Evolutionary conservation across 805 yeast species (phyloP), one percentile per base, ranked within the genome.

Genomic region (Schwanniomyces pseudopolymorphus): DNA sequence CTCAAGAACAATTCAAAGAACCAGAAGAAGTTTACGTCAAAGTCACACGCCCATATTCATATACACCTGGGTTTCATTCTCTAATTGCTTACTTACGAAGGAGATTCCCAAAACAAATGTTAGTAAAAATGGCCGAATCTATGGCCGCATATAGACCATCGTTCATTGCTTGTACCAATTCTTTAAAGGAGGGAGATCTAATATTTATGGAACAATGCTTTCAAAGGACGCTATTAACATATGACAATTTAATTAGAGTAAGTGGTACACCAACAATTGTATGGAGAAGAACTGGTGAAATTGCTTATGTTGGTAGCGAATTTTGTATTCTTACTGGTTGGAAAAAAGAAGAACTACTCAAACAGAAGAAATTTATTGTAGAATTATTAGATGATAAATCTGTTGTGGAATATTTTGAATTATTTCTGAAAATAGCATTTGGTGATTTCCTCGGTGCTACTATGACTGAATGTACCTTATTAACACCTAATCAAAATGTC

Each of bases 181-280:
- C 94, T 4, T 68, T 92, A 31, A 88, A 91, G 47, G 96, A 89
- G 56, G 95, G 88, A 36, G 99, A 92, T 63, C 74, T 91, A 65
- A 87, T 92, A 2, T 92, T 92, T 60, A 89, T 94, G 86, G 99
- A 92, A 61, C 96, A 92, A 69, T 88, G 96, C 56, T 92, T 91
- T 69, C 98, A 92, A 65, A 72, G 99, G 39, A 90, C 98, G 0
- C 70, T 92, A 31, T 69, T 92, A 38, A 96, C 95, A 50, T 92
- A 90, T 63, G 91, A 89, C 49, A 87, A 85, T 63, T 87, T 88
- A 61, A 86, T 94, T 33, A 77, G 83, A 19, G 82, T 87, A 17
- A 82, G 89, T 27, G 97, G 97, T 0, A 92, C 97, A 0, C 98
- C 98, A 2, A 90, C 97, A 0, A 79, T 92, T 19, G 92, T 90